Evolutionary conservation across 495 filamentous ascomycete genomes (phyloP).

Genomic region (Aspergillus affinis): DNA sequence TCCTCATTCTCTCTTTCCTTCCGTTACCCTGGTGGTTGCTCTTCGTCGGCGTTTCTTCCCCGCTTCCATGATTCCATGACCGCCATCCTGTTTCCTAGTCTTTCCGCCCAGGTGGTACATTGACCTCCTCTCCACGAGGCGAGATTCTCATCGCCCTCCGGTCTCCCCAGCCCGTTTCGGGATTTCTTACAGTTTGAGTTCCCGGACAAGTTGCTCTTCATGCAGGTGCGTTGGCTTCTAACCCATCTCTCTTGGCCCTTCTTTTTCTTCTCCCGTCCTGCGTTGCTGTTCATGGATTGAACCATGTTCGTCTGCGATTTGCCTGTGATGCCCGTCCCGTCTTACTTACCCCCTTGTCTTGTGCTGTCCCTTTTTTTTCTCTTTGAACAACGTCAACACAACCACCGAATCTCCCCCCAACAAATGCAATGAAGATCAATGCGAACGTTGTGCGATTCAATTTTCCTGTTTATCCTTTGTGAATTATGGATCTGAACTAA

Average conservation of each 20-base stretch:
- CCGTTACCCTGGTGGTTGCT: slow-evolving; percentile 18
- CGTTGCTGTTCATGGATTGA: not conserved
- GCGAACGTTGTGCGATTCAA: not conserved
- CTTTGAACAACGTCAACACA: not conserved
- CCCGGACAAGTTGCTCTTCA: slow-evolving; percentile 37
- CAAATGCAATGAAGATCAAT: not conserved
- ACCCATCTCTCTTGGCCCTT: slow-evolving; percentile 4
- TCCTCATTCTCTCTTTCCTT: slow-evolving; percentile 18
- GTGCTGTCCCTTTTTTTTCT: slow-evolving; percentile 2
- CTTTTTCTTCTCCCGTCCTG: slow-evolving; percentile 5
- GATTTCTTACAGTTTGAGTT: slow-evolving; percentile 23
- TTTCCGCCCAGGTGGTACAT: slow-evolving; percentile 41
- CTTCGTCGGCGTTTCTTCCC: slow-evolving; percentile 28
- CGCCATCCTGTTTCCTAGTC: slow-evolving; percentile 26
- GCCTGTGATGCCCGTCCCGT: not conserved
- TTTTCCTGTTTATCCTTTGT: not conserved
- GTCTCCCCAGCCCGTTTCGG: slow-evolving; percentile 24
- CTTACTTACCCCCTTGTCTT: not conserved
- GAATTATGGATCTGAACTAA: slow-evolving; percentile 9
- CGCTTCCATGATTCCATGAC: slow-evolving; percentile 46
- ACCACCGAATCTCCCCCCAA: not conserved
- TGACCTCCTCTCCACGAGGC: slow-evolving; percentile 35
- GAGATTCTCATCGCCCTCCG: slow-evolving; percentile 23
- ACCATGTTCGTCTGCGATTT: not conserved
- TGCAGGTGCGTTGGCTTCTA: slow-evolving; percentile 41